phyloP scores from a whole-genome alignment of 108 stramenopile genomes.

The Skeletonema costatum region DNA sequence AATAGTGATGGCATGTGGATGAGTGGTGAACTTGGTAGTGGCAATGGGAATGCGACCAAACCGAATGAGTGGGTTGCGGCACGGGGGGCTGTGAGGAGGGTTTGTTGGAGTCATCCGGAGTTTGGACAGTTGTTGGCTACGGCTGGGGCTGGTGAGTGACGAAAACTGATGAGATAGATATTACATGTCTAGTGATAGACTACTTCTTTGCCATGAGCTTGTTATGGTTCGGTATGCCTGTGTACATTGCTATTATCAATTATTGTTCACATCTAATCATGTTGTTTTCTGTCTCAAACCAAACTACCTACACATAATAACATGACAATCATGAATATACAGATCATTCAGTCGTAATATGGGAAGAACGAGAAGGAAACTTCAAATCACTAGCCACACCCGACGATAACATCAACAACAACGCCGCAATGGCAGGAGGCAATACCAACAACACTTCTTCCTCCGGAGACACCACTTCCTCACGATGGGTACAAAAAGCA shows the following conservation, averaged over 20 bases:
- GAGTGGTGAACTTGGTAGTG: conserved; percentile 16
- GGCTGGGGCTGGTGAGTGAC: conserved; percentile 61
- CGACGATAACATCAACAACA: conserved; percentile 12
- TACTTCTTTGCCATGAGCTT: background rate
- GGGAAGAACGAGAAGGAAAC: conserved; percentile 83
- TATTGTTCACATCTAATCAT: no score
- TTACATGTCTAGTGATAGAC: no score
- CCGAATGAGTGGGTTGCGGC: conserved; percentile 85
- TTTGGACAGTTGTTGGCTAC: conserved; percentile 95
- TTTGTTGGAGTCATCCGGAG: conserved; percentile 96
- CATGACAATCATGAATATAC: background rate
- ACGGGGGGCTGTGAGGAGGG: conserved; percentile 76
- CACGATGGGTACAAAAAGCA: conserved; percentile 82
- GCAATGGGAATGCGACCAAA: conserved; percentile 7
- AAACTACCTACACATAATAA: no score
- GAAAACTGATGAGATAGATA: no score
- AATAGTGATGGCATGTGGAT: conserved; percentile 63
- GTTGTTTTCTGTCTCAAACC: no score
- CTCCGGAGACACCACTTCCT: conserved; percentile 35
- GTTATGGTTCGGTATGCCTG: background rate
- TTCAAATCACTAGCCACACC: conserved; percentile 39
- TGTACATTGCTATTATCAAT: background rate
- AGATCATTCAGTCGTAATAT: conserved; percentile 88
- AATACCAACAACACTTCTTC: conserved; percentile 19
- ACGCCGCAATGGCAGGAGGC: background rate